Conservation (phyloP, 805 yeast species). For the Candida khao-thaluensis region DNA sequence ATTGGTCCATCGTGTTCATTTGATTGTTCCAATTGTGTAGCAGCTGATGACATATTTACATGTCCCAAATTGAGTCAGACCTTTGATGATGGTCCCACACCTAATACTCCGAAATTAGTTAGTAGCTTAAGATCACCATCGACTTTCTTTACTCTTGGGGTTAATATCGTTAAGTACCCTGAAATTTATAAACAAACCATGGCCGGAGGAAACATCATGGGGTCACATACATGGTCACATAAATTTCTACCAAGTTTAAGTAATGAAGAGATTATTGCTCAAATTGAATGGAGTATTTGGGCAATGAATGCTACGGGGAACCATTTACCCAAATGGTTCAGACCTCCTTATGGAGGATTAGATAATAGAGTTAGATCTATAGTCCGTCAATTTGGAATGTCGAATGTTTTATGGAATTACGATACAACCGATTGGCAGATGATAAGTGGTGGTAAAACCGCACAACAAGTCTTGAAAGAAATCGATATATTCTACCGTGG, state of each 20-base stretch:
- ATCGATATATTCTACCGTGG: constrained; percentile 49
- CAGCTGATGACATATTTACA: constrained; percentile 70
- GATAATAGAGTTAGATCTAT: constrained; percentile 84
- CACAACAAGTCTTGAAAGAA: constrained; percentile 53
- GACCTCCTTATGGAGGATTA: constrained; percentile 96
- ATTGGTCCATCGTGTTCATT: constrained; percentile 56
- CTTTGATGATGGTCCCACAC: constrained; percentile 94
- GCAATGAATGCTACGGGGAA: constrained; percentile 94
- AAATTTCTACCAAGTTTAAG: constrained; percentile 72
- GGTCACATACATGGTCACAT: constrained; percentile 93
- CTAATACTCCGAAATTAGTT: constrained; percentile 61
- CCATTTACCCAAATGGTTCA: constrained; percentile 86
- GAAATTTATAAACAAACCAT: constrained; percentile 61
- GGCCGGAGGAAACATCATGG: constrained; percentile 72
- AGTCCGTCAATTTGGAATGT: constrained; percentile 80
- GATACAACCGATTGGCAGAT: constrained; percentile 92
- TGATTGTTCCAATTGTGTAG: constrained; percentile 80
- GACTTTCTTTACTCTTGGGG: constrained; percentile 85
- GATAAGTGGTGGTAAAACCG: constrained; percentile 44
- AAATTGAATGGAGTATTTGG: constrained; percentile 94
- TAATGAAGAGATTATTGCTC: constrained; percentile 84
- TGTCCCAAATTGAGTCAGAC: constrained; percentile 80
- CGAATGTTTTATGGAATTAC: constrained; percentile 85
- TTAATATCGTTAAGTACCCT: constrained; percentile 75
- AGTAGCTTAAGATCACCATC: constrained; percentile 50